Base-by-base conservation (phyloP, 2,329 filamentous ascomycete species). In the Fusarium drepaniforme region DNA sequence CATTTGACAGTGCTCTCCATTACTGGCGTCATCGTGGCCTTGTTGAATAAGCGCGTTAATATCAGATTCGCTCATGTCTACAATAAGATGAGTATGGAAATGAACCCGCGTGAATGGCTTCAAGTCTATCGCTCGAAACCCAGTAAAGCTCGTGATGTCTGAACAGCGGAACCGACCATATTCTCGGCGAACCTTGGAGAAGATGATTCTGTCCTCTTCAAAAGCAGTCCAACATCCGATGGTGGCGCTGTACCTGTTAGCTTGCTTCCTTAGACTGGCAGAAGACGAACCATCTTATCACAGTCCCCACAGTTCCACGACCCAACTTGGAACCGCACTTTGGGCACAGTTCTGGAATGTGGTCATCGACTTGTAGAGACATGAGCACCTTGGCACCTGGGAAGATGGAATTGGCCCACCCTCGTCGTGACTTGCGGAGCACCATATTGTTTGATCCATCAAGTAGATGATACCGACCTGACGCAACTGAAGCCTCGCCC, bases 291-390 rank as follows among this genome's bases (percentile, higher is more conserved):
- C 42, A 46, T 46, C 15, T 46, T 8, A 46, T 21, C 42, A 23
- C 7, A 23, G 0, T 15, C 8, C 12, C 21, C 3, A 8, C 2
- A 15, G 2, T 13, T 8, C 7, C 7, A 4, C 4, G 21, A 8
- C 4, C 8, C 21, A 46, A 21, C 42, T 13, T 6, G 3, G 21
- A 8, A 15, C 7, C 42, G 1, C 42, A 46, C 12, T 21, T 46
- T 46, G 42, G 42, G 21, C 42, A 46, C n/a, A 8, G 21, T 7
- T 5, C 3, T 21, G 42, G 42, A 7, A 46, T 15, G n/a, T 13
- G 6, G 12, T 21, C 8, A 7, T 5, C 2, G 21, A 21, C 12
- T 46, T 21, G 42, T 23, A 46, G n/a, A 46, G 42, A 46, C 42
- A 46, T 46, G 21, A 46, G 6, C 15, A 46, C 13, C 7, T 21